Percentiles rank a stretch among this genome's conserved stretches.
phyloP scores from a whole-genome alignment of 208 protist species.

The Trichomonas gallinae region DNA sequence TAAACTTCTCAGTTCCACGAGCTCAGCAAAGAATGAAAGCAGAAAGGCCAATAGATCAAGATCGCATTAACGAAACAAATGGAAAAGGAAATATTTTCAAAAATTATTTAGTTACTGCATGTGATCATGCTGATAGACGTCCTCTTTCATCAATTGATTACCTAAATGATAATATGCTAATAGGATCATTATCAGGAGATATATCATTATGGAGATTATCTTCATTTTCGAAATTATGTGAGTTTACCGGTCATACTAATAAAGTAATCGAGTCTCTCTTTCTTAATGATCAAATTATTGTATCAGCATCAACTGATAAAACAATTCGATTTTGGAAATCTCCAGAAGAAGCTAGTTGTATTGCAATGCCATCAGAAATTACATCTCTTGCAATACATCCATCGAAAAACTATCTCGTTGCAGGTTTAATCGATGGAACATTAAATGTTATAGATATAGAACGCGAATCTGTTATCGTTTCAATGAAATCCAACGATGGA shows the following conservation, averaged over 20 bases:
- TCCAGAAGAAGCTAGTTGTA: background rate
- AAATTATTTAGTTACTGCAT: background rate
- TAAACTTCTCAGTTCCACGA: background rate
- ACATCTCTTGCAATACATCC: background rate
- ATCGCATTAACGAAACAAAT: background rate
- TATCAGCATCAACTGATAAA: background rate
- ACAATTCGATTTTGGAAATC: background rate
- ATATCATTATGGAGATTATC: background rate
- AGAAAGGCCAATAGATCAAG: background rate
- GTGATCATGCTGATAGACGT: background rate
- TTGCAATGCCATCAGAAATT: background rate
- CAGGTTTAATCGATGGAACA: background rate
- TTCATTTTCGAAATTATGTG: no score
- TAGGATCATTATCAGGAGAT: background rate
- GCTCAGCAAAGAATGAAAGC: background rate
- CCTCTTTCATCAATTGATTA: background rate
- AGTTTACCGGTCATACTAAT: background rate
- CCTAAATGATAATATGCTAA: background rate
- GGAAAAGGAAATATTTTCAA: background rate
- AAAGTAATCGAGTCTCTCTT: background rate
- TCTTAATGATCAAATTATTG: background rate
- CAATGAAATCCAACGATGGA: slow-evolving; percentile 5
- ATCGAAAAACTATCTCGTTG: background rate
- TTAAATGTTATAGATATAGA: background rate
- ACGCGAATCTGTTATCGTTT: background rate